phyloP scores from a whole-genome alignment of 1,284 basidiomycete genomes.

The Apiotrichum akiyoshidainum region DNA sequence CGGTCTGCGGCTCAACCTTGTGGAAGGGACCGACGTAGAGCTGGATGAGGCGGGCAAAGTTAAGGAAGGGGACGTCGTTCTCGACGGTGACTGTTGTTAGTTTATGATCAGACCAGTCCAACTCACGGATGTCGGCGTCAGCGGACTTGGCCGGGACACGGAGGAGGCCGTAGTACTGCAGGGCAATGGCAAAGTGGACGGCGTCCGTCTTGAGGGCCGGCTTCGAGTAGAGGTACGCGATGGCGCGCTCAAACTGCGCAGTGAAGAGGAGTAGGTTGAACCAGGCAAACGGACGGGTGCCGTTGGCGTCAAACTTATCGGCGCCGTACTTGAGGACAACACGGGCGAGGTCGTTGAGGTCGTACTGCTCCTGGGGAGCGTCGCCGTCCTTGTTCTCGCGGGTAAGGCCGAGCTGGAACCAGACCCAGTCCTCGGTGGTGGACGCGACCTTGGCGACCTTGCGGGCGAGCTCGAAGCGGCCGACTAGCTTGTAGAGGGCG shows the following conservation, averaged over 20 bases:
- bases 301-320: constrained; percentile 80
- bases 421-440: constrained; percentile 97
- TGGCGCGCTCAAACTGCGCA: constrained; percentile 90
- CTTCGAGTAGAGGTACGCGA: constrained; percentile 85
- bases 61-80: constrained; percentile 56
- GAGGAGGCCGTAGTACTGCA: constrained; percentile 90
- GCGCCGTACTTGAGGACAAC: constrained; percentile 85
- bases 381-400: constrained; percentile 66
- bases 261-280: constrained; percentile 86
- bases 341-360: constrained; percentile 73
- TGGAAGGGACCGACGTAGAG: constrained; percentile 89
- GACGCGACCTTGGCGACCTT: constrained; percentile 81
- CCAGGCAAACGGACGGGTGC: constrained; percentile 67
- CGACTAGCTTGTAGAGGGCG: constrained; percentile 92
- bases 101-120: neutral
- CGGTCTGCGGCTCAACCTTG: constrained; percentile 85
- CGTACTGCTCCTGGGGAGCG: constrained; percentile 57
- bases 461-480: constrained; percentile 79
- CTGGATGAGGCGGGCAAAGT: constrained; percentile 82
- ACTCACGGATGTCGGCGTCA: constrained; percentile 74
- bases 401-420: constrained; percentile 86
- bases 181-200: constrained; percentile 85
- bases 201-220: constrained; percentile 87
- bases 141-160: constrained; percentile 78
- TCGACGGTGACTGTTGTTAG: constrained; percentile 57